These are phyloP conservation scores for Ascochyta pisi DNA, from an alignment of 2,329 filamentous ascomycete species.

Conservation along the genomic window DNA sequence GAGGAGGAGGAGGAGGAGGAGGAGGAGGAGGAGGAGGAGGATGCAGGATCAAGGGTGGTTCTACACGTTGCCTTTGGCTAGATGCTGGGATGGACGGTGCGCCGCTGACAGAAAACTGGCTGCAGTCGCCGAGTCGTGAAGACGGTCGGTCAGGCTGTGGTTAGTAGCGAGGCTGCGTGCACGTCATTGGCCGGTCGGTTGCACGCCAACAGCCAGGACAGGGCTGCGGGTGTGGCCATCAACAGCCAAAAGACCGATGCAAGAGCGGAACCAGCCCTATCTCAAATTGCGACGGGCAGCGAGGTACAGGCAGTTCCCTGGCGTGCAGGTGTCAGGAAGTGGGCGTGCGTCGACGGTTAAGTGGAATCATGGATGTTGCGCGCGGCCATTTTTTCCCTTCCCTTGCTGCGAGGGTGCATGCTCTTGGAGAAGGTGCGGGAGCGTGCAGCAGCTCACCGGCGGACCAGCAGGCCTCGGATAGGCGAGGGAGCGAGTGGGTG, in stretches of 20 bases:
- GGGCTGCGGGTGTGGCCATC: conserved; percentile 19
- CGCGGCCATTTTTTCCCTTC: not conserved
- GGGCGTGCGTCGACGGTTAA: conserved; percentile 20
- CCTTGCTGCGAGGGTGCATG: conserved; percentile 4
- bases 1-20: conserved; percentile 19
- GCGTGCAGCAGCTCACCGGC: conserved; percentile 19
- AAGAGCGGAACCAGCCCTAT: conserved; percentile 44
- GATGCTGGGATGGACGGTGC: conserved; percentile 16
- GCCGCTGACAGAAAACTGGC: conserved; percentile 37
- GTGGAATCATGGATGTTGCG: not conserved
- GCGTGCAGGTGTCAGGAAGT: conserved; percentile 33
- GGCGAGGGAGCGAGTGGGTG: not conserved
- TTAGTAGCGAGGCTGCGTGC: conserved; percentile 25
- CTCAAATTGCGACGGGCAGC: conserved; percentile 31
- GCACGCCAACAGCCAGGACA: conserved; percentile 36
- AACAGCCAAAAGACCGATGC: conserved; percentile 36
- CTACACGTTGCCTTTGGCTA: conserved; percentile 23
- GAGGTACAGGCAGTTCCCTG: conserved; percentile 23
- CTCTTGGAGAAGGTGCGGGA: conserved; percentile 3
- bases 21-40: conserved; percentile 23
- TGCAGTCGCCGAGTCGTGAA: conserved; percentile 41
- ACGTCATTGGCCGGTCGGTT: conserved; percentile 34
- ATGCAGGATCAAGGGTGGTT: no score
- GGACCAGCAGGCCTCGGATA: not conserved
- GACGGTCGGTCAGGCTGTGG: conserved; percentile 19